These are phyloP conservation scores for Phallus indusiatus DNA, from an alignment of 768 basidiomycete genomes.

Conservation along the genomic window DNA sequence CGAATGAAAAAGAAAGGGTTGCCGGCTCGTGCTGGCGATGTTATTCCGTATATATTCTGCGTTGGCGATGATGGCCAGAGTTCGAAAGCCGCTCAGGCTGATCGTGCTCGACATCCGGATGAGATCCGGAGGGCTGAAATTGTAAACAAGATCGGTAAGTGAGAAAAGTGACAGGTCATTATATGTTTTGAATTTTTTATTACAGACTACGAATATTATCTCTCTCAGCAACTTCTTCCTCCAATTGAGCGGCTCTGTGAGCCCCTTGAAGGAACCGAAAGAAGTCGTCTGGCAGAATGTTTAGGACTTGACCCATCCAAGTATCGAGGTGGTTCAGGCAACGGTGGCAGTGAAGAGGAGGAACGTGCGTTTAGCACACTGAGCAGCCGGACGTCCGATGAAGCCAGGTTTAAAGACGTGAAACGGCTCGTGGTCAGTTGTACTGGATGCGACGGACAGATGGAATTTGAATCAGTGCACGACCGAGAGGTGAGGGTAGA, in stretches of 20 bases:
- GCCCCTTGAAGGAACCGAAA: constrained; percentile 91
- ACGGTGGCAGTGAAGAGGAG: constrained; percentile 30
- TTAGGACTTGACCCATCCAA: constrained; percentile 64
- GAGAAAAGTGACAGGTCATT: constrained; percentile 4
- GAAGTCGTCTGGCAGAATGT: constrained; percentile 87
- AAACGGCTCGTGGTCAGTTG: constrained; percentile 69
- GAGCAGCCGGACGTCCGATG: constrained; percentile 83
- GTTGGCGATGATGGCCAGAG: constrained; percentile 60
- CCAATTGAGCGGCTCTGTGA: constrained; percentile 94
- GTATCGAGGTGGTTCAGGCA: constrained; percentile 31
- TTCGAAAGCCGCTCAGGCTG: constrained; percentile 73
- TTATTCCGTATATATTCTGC: constrained; percentile 95
- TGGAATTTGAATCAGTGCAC: constrained; percentile 48
- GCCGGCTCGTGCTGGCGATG: constrained; percentile 78
- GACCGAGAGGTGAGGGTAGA: constrained; percentile 43
- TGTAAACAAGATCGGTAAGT: constrained; percentile 64
- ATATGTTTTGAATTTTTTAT: neutral
- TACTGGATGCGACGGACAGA: constrained; percentile 54
- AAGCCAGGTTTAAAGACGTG: constrained; percentile 75
- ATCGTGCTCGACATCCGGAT: constrained; percentile 88
- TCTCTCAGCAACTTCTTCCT: constrained; percentile 85
- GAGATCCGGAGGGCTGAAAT: constrained; percentile 66
- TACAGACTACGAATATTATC: constrained; percentile 84
- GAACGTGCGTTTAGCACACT: constrained; percentile 69
- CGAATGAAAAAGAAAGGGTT: constrained; percentile 80